Conservation (phyloP, 1,139 yeast genomes). For the Geotrichum fermentans region DNA sequence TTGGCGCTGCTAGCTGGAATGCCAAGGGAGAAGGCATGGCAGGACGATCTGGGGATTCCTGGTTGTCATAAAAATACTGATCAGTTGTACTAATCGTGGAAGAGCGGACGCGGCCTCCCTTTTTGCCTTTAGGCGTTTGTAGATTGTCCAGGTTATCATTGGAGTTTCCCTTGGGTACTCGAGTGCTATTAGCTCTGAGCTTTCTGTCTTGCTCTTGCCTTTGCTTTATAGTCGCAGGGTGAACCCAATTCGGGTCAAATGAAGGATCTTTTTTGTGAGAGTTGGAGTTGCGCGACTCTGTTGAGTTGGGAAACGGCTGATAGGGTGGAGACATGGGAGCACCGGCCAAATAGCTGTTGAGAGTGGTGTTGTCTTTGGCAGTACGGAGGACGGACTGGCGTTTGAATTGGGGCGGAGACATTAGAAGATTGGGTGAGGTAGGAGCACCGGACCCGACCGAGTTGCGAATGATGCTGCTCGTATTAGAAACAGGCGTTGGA, state of each 20-base stretch:
- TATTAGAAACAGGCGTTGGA: constrained; percentile 11
- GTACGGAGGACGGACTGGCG: constrained; percentile 18
- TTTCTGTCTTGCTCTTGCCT: constrained; percentile 1
- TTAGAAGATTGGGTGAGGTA: not conserved
- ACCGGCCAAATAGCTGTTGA: constrained; percentile 6
- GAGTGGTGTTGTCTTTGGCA: constrained; percentile 11
- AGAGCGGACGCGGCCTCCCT: constrained; percentile 6
- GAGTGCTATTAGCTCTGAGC: not conserved
- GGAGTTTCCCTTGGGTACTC: not conserved
- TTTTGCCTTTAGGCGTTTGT: constrained; percentile 1
- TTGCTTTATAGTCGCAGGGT: constrained; percentile 10
- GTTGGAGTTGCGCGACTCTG: not conserved
- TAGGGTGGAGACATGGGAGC: constrained; percentile 1
- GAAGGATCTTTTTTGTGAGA: constrained; percentile 24
- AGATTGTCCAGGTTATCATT: not conserved
- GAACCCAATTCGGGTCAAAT: constrained; percentile 29
- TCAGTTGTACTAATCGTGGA: constrained; percentile 15
- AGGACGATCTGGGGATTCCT: constrained; percentile 3
- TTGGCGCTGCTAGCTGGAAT: not conserved
- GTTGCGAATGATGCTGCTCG: constrained; percentile 5
- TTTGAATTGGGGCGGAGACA: constrained; percentile 14
- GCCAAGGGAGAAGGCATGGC: constrained; percentile 5
- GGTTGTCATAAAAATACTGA: constrained; percentile 7
- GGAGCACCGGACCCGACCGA: constrained; percentile 3
- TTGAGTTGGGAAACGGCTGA: not conserved